Evolutionary conservation across 352 stramenopile genomes (phyloP), one percentile per base, ranked within the genome.

Genomic region (Phytophthora multivora): DNA sequence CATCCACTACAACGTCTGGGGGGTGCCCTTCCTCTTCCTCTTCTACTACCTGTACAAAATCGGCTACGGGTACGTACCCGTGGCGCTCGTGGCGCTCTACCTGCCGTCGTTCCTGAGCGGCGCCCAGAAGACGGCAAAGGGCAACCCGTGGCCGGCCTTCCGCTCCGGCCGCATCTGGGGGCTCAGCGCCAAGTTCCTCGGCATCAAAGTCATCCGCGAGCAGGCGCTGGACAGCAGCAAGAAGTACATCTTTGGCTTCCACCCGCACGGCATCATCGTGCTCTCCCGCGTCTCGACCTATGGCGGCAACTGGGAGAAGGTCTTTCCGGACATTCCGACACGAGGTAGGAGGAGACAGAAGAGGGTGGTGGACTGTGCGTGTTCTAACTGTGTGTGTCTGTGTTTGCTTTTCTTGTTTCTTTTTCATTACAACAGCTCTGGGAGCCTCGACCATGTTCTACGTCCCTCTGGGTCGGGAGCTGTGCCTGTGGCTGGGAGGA

Each of bases 1-100:
- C 51, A 86, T 90, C 71, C 83, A 92, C 65, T 92, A 92, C 77
- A 89, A 89, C 59, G 48, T 89, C 23, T 92, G 79, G 79, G 55
- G 65, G 16, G 48, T 77, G n/a, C 73, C 76, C 0, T 79, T 83
- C 35, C 21, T 79, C 23, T 66, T 70, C 43, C 52, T 90, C 31
- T 83, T 89, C 59, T 88, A 88, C 65, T 89, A 83, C 36, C 66
- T 92, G 25, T 77, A 87, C 69, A 50, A 63, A 25, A 79, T 69
- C 28, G 80, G 79, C 21, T 88, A 92, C 48, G 68, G 69, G 7
- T 62, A 86, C 19, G 41, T 89, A 1, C 70, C 73, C n/a, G 54
- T 85, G 18, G 83, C 79, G 19, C 54, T 89, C 1, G 60, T 90
- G 11, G 69, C 67, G 16, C 25, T 89, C 8, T 92, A 92, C 66